Evolutionary conservation across 2,329 filamentous ascomycete species (phyloP), one percentile per base, ranked within the genome.

Genomic region (Phaeomoniella chlamydospora): DNA sequence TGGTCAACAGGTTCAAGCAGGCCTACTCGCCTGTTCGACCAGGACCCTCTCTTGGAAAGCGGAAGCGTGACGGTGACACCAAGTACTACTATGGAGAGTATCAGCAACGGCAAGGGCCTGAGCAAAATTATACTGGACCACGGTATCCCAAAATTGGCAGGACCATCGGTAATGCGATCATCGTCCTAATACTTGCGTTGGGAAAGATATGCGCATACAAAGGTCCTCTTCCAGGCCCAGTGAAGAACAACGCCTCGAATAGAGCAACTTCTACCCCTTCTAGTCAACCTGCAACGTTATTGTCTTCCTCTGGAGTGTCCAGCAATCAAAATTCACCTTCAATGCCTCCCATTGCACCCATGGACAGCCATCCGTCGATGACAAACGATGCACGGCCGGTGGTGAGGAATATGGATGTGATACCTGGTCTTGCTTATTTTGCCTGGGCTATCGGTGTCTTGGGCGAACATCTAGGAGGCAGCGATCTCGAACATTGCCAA

Each of bases 401-500:
- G 15, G 54, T 56, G 36, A 67, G 71, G 46, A 94, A 93, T 50
- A 68, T 90, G 35, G 86, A 96, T 48, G 70, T 81, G 4, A 81
- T 94, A 41, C 88, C 90, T 1, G 90, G 90, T 0, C 63, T 96
- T 39, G 80, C 86, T 18, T 94, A 94, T 53, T 94, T 87, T 53
- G 81, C 82, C 1, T 77, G 82, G 41, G 88, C 86, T 2, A 80
- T 80, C 1, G 80, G 90, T 41, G 94, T 96, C 26, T 62, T 96
- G 12, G 86, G 86, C 4, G 80, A 80, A 39, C 76, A 90, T 35
- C 68, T 77, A 22, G 87, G 82, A 10, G 80, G 80, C 1, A 82
- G 80, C 41, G 81, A 82, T 31, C 65, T 96, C 39, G 77, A 80
- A 44, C 80, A 90, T 50, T 83, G 92, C 3, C 87, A 94, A 54